phyloP scores from a whole-genome alignment of 345 rosid species.

The Eucalyptus dawsonii region DNA sequence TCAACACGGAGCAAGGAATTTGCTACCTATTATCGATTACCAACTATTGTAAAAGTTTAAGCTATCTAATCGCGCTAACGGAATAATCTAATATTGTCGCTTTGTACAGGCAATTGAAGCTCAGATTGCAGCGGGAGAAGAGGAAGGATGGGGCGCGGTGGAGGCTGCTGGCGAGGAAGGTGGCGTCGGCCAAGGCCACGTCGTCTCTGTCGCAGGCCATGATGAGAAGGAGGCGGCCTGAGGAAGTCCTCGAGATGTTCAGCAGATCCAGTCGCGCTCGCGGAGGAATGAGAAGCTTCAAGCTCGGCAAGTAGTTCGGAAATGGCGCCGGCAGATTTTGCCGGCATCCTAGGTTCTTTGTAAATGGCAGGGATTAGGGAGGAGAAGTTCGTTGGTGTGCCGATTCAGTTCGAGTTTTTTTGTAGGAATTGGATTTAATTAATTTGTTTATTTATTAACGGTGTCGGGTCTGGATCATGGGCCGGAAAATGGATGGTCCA shows the following conservation, averaged over 20 bases:
- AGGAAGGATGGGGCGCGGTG: constrained; percentile 15
- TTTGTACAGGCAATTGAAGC: constrained; percentile 19
- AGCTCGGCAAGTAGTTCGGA: background rate
- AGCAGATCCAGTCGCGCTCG: background rate
- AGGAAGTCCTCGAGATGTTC: background rate
- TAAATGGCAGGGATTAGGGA: background rate
- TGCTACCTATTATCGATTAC: background rate
- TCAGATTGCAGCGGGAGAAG: constrained; percentile 14
- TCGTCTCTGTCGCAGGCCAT: constrained; percentile 2
- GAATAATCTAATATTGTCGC: background rate
- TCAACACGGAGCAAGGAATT: background rate
- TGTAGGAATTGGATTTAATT: background rate
- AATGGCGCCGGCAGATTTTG: background rate
- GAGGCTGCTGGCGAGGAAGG: constrained; percentile 25
- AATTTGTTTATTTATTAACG: background rate
- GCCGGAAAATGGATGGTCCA: background rate
- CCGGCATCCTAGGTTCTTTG: background rate
- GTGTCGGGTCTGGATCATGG: background rate
- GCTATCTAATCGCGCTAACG: accelerated
- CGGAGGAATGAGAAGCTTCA: background rate
- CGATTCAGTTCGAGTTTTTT: background rate
- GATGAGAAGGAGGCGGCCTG: background rate
- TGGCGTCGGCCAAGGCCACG: constrained; percentile 14
- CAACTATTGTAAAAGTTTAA: too few species aligned
- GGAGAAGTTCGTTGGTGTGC: background rate